Evolutionary conservation across 2,329 filamentous ascomycete species (phyloP), one percentile per base, ranked within the genome.

Genomic region (Xylariaceae sp.): DNA sequence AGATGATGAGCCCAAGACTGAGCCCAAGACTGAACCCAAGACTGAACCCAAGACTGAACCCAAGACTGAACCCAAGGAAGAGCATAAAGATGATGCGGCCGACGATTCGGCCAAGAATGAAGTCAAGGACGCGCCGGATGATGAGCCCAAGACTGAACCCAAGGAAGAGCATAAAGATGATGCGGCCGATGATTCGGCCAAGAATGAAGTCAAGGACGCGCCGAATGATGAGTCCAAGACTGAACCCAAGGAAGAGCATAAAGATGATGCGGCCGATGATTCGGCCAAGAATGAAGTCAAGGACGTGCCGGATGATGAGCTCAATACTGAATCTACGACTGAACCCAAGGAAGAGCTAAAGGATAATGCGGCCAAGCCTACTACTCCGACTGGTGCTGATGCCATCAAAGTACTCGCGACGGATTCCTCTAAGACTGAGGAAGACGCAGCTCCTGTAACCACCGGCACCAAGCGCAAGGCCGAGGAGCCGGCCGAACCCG

Each of bases 401-500:
- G 49, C 56, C 10, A 53, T 55, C 41, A 50, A 56, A 45, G 44
- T 52, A 13, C 30, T 59, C 13, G 59, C 59, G 13, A 57, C 58
- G 59, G 66, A 51, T 51, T 56, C 51, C 55, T 57, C 52, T 18
- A 11, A 61, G 11, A 55, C 53, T 23, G 47, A 57, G 6, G 68
- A 66, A 41, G 37, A 56, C 18, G 58, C 66, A 47, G 55, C 45
- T 13, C 23, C 23, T 30, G 23, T 30, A 30, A 57, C 51, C 44
- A 58, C 61, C 15, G 63, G 65, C 41, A 66, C 66, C 45, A 72
- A 72, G 61, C 67, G 70, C 55, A 72, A 72, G 56, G 60, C 66
- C 4, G 51, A 60, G 15, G 52, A 66, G 7, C 52, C 53, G 18
- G 58, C 63, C 47, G 55, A 58, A 37, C 39, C 61, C 10, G 66